Conservation (phyloP, 108 stramenopile genomes). For the Mayamaea pseudoterrestris region DNA sequence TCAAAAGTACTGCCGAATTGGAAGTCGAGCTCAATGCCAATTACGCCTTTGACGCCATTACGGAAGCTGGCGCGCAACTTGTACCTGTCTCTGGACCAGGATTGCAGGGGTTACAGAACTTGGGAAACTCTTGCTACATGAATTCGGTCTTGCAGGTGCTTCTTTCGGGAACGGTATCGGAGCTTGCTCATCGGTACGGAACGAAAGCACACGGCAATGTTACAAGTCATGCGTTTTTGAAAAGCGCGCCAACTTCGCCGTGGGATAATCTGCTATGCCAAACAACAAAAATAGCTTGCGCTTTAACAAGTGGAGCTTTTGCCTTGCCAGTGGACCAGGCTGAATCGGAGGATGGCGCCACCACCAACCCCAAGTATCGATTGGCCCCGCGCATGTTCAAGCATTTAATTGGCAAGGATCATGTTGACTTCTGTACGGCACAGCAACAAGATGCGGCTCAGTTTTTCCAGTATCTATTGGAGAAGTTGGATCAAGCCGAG, state of each 20-base stretch:
- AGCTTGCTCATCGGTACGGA: slow-evolving; percentile 70
- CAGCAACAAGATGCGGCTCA: slow-evolving; percentile 99
- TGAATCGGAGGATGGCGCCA: slow-evolving; percentile 12
- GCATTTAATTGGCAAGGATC: slow-evolving; percentile 79
- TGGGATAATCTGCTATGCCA: slow-evolving; percentile 55
- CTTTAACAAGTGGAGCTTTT: slow-evolving; percentile 70
- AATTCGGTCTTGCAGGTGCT: slow-evolving; percentile 87
- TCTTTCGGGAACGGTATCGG: slow-evolving; percentile 59
- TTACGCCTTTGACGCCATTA: slow-evolving; percentile 89
- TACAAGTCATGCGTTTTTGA: slow-evolving; percentile 22
- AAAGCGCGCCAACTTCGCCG: slow-evolving; percentile 30
- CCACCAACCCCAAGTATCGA: slow-evolving; percentile 54
- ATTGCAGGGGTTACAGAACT: slow-evolving; percentile 87
- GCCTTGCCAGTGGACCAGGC: slow-evolving; percentile 36
- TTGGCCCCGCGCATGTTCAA: slow-evolving; percentile 96
- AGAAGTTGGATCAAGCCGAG: slow-evolving; percentile 75
- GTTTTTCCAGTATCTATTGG: slow-evolving; percentile 88
- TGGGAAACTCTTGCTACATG: slow-evolving; percentile 97
- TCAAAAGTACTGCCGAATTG: slow-evolving; percentile 92
- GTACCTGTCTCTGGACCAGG: slow-evolving; percentile 80
- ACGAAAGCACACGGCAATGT: slow-evolving; percentile 17
- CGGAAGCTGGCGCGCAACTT: slow-evolving; percentile 82
- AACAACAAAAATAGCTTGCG: slow-evolving; percentile 62
- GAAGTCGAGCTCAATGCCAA: slow-evolving; percentile 94
- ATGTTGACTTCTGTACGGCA: slow-evolving; percentile 91